Conservation (phyloP, 202 grass and related monocot genomes). For the Zoysia matrella region DNA sequence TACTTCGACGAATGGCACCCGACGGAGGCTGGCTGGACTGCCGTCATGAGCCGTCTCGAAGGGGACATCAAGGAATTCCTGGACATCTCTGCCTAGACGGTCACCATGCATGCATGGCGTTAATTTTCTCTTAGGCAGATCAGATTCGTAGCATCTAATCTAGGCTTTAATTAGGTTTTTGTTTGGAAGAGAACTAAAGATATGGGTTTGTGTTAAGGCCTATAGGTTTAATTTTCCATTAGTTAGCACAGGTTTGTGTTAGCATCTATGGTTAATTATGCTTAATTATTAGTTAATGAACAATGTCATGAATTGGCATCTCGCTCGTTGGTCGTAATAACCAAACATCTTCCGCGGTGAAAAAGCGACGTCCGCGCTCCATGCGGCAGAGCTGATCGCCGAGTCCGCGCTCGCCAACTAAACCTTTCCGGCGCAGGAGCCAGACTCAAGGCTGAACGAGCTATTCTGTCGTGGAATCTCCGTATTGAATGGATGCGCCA, state of each 20-base stretch:
- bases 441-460: neutral
- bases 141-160: too few species aligned
- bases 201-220: too few species aligned
- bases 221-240: too few species aligned
- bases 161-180: neutral
- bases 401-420: too few species aligned
- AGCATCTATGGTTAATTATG: too few species aligned
- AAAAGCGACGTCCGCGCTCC: too few species aligned
- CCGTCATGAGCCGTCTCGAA: constrained; percentile 39
- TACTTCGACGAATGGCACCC: constrained; percentile 65
- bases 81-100: neutral
- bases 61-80: constrained; percentile 27
- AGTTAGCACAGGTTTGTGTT: too few species aligned
- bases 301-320: neutral
- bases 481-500: neutral
- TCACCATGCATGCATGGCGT: too few species aligned
- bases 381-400: too few species aligned
- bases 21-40: constrained; percentile 59
- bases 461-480: constrained; percentile 27
- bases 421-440: too few species aligned
- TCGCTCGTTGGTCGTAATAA: neutral
- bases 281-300: too few species aligned
- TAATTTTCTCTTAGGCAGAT: neutral
- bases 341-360: too few species aligned
- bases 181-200: neutral